phyloP scores from a whole-genome alignment of 2,329 filamentous ascomycete genomes.

The Alternaria novae-zelandiae region DNA sequence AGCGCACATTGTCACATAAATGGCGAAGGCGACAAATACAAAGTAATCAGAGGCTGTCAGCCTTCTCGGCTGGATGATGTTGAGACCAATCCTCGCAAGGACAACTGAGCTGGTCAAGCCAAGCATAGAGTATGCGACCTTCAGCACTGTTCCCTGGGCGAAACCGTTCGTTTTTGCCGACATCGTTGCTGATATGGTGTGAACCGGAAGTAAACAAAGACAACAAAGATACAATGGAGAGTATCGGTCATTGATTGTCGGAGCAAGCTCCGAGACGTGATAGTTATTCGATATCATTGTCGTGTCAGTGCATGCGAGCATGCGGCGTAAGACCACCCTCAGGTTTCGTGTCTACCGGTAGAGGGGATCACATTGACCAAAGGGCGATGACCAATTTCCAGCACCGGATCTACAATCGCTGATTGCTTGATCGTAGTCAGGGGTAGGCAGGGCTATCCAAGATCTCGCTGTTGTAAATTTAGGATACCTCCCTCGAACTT shows the following conservation, averaged over 20 bases:
- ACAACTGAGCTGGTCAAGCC: conserved; percentile 16
- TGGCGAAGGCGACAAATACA: conserved; percentile 31
- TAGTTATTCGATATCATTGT: background rate
- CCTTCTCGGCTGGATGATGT: conserved; percentile 4
- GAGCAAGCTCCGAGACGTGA: background rate
- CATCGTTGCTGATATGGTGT: background rate
- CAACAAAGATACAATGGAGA: background rate
- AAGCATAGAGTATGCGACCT: conserved; percentile 19
- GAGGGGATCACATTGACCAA: background rate
- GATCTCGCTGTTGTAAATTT: background rate
- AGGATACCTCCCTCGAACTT: background rate
- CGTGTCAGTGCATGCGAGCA: background rate
- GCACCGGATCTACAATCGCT: background rate
- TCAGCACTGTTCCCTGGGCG: conserved; percentile 16
- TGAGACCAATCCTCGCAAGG: conserved; percentile 13
- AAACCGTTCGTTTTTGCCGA: conserved; percentile 16
- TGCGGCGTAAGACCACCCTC: background rate
- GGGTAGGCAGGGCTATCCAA: background rate
- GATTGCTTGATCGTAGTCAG: background rate
- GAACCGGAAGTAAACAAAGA: background rate
- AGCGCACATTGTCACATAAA: conserved; percentile 28
- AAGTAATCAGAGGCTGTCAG: conserved; percentile 18
- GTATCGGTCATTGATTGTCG: background rate
- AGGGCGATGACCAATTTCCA: background rate
- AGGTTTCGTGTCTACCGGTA: background rate